These are phyloP conservation scores for Pharnaceum exiguum DNA, from an alignment of 148 eudicot genomes.

Conservation along the genomic window DNA sequence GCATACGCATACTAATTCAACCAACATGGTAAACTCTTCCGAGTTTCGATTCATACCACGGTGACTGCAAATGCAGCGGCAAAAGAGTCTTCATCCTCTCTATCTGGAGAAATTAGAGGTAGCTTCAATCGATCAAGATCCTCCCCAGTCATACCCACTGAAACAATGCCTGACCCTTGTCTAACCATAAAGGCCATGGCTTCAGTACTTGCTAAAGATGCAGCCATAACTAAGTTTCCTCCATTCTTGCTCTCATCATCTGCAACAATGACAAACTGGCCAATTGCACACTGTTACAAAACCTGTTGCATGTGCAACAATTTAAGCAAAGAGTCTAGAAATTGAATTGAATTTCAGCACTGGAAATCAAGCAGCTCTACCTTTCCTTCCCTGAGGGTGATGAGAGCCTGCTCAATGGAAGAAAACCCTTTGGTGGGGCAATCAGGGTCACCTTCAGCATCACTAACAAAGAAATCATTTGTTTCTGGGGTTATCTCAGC, in stretches of 20 bases:
- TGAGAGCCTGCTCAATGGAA: constrained; percentile 68
- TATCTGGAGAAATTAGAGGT: constrained; percentile 75
- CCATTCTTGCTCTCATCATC: constrained; percentile 69
- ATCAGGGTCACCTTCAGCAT: constrained; percentile 96
- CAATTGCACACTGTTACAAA: constrained; percentile 9
- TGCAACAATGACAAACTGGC: constrained; percentile 87
- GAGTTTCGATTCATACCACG: constrained; percentile 53
- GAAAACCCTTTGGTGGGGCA: constrained; percentile 74
- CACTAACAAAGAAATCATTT: constrained; percentile 83
- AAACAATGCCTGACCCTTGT: constrained; percentile 86
- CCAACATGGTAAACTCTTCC: background rate
- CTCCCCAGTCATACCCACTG: constrained; percentile 78
- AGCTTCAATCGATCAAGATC: constrained; percentile 77
- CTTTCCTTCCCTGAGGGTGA: constrained; percentile 59
- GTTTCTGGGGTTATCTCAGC: constrained; percentile 75
- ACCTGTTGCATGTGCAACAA: background rate
- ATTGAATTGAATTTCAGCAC: background rate
- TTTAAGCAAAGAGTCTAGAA: background rate
- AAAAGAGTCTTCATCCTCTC: constrained; percentile 47
- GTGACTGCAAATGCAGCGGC: constrained; percentile 84
- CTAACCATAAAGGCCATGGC: constrained; percentile 69
- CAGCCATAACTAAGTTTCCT: constrained; percentile 90
- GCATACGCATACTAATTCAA: too few relatives aligned
- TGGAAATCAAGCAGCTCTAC: constrained; percentile 24
- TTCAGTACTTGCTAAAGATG: constrained; percentile 41